Conservation (phyloP, 257 asterid species). For the Thymus quinquecostatus region DNA sequence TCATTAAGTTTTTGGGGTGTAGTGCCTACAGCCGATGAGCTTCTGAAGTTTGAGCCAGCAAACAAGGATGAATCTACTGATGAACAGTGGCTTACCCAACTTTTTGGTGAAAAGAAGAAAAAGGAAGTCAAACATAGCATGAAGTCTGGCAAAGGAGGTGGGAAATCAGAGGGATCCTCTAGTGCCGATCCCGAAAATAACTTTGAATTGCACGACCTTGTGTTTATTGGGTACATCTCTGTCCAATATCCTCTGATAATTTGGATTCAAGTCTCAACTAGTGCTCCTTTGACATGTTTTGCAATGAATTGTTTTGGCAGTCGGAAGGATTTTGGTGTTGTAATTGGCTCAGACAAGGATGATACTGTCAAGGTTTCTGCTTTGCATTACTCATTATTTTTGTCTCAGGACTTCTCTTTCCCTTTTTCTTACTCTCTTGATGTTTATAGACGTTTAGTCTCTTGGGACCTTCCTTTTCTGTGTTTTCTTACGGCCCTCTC, state of each 20-base stretch:
- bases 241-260: slow-evolving; percentile 12
- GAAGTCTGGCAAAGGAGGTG: slow-evolving; percentile 52
- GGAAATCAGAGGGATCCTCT: slow-evolving; percentile 62
- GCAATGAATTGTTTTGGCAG: slow-evolving; percentile 47
- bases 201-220: slow-evolving; percentile 86
- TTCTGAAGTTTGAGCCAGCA: slow-evolving; percentile 88
- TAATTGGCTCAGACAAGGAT: slow-evolving; percentile 80
- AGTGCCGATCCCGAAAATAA: slow-evolving; percentile 46
- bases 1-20: slow-evolving; percentile 85
- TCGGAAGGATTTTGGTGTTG: slow-evolving; percentile 90
- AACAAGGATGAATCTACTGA: slow-evolving; percentile 63
- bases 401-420: slow-evolving; percentile 28
- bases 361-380: slow-evolving; percentile 69
- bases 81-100: slow-evolving; percentile 82
- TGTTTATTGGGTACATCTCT: slow-evolving; percentile 79
- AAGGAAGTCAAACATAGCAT: slow-evolving; percentile 39
- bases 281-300: slow-evolving; percentile 29
- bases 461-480: not conserved
- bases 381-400: slow-evolving; percentile 20
- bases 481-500: not conserved
- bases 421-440: not conserved
- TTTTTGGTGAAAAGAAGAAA: slow-evolving; percentile 75
- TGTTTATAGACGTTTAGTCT: slow-evolving; percentile 8
- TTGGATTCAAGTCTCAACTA: not conserved
- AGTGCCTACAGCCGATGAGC: slow-evolving; percentile 82